Percentiles rank a stretch among this genome's conserved stretches.
phyloP scores from a whole-genome alignment of 306 rosid genomes.

The Pyrus betulifolia region DNA sequence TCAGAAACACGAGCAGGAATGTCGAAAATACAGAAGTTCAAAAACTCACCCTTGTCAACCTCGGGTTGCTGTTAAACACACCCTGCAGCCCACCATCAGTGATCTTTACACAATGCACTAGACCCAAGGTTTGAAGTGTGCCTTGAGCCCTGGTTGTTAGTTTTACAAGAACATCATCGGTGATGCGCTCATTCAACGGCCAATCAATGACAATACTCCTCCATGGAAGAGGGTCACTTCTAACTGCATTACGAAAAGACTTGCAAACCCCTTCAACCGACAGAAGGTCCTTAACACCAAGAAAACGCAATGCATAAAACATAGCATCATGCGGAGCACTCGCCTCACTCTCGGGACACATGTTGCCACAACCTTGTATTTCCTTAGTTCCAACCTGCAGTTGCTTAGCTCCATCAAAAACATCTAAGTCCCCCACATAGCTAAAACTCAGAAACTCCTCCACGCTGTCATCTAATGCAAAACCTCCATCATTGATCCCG shows the following conservation, averaged over 20 bases:
- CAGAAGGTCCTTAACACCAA: slow-evolving; percentile 57
- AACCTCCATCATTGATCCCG: slow-evolving; percentile 14
- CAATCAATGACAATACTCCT: slow-evolving; percentile 38
- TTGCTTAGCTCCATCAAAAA: slow-evolving; percentile 16
- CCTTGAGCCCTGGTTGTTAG: slow-evolving; percentile 65
- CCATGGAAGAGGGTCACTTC: slow-evolving; percentile 57
- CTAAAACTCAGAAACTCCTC: slow-evolving; percentile 17
- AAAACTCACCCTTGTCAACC: slow-evolving; percentile 45
- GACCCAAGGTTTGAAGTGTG: slow-evolving; percentile 43
- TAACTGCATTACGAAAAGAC: slow-evolving; percentile 36
- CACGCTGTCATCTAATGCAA: slow-evolving; percentile 16
- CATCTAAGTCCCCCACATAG: slow-evolving; percentile 4
- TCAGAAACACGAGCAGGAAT: background rate
- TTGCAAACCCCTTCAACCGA: slow-evolving; percentile 49
- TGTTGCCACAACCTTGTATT: slow-evolving; percentile 6
- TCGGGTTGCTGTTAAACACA: slow-evolving; percentile 46
- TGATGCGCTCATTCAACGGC: slow-evolving; percentile 35
- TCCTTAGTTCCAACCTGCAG: slow-evolving; percentile 9
- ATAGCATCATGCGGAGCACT: slow-evolving; percentile 56
- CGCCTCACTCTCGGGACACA: slow-evolving; percentile 11
- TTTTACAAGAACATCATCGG: slow-evolving; percentile 39
- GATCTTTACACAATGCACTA: slow-evolving; percentile 37
- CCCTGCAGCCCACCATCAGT: slow-evolving; percentile 46
- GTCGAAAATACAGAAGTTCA: background rate
- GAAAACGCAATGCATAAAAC: slow-evolving; percentile 41